Evolutionary conservation across 1,284 basidiomycete species (phyloP), one percentile per base, ranked within the genome.

Genomic region (Sphagnurus paluster): DNA sequence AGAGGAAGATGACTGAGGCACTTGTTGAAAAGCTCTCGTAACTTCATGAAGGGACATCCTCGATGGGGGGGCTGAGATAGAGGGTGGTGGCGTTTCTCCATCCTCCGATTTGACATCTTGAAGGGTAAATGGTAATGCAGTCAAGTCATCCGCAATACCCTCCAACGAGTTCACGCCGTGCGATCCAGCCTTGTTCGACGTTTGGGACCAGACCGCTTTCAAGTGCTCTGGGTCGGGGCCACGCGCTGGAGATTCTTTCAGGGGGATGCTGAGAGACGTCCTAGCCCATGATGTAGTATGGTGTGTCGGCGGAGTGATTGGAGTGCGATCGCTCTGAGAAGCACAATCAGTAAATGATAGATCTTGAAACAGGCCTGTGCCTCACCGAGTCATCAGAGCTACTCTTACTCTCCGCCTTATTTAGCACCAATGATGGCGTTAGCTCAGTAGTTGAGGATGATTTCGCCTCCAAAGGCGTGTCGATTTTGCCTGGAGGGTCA

Each of bases 21-120:
- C 89, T 63, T 84, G 84, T 59, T 91, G 88, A 68, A 91, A 91
- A 19, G 87, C 86, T 49, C 85, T 80, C 11, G 84, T 87, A 19
- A 90, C 88, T 48, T 91, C 88, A 50, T 82, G 80, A 30, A 84
- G 67, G 9, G 87, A 88, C 80, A 90, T 88, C 36, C 85, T 79
- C 11, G 84, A 83, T 25, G 85, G 77, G 7, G 72, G 69, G 34
- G 72, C 67, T 14, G 78, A 69, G 13, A 71, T 66, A 9, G 74
- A 74, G 14, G 85, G 82, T n/a, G 87, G 85, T 1, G 87, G 87
- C 1, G 85, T 88, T 61, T 80, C 82, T 25, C 86, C 86, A 55
- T 85, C 86, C 57, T 90, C 87, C 9, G 87, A 86, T 60, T 90
- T 90, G 43, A 88, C 83, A 48, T 90, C 88, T 56, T 85, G 85